A percentile compares a stretch with the other conserved stretches of the same genome.
Evolutionary conservation across 2,329 filamentous ascomycete species (phyloP).

Genomic region (Botrytis galanthina): DNA sequence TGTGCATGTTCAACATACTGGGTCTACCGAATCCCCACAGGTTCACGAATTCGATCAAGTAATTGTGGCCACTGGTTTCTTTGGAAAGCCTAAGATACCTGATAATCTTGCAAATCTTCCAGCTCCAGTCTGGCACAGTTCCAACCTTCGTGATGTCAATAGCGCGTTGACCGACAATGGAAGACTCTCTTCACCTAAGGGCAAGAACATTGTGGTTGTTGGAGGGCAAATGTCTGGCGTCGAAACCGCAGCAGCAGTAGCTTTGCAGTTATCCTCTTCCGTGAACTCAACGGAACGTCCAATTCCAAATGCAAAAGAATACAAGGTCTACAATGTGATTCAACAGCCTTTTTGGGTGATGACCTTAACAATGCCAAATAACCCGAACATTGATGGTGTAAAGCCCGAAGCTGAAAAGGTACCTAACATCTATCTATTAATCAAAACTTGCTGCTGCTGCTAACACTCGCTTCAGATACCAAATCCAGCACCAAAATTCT

Average conservation of each 20-base stretch:
- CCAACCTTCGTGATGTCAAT: conserved; percentile 57
- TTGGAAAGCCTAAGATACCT: conserved; percentile 59
- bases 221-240: conserved; percentile 82
- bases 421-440: background rate
- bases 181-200: conserved; percentile 35
- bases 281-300: conserved; percentile 50
- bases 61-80: conserved; percentile 73
- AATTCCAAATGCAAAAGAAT: conserved; percentile 48
- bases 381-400: conserved; percentile 28
- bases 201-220: conserved; percentile 67
- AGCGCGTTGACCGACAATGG: conserved; percentile 44
- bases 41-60: conserved; percentile 61
- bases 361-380: conserved; percentile 48
- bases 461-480: conserved; percentile 38
- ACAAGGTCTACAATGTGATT: conserved; percentile 65
- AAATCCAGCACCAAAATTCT: conserved; percentile 56
- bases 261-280: conserved; percentile 66
- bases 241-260: conserved; percentile 72
- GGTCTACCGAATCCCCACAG: background rate
- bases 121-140: conserved; percentile 64
- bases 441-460: background rate
- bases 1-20: conserved; percentile 23
- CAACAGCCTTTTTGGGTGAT: conserved; percentile 72
- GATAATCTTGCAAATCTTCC: conserved; percentile 41
- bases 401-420: conserved; percentile 31